phyloP scores from a whole-genome alignment of 768 basidiomycete genomes.

The Psilocybe subaeruginosa region DNA sequence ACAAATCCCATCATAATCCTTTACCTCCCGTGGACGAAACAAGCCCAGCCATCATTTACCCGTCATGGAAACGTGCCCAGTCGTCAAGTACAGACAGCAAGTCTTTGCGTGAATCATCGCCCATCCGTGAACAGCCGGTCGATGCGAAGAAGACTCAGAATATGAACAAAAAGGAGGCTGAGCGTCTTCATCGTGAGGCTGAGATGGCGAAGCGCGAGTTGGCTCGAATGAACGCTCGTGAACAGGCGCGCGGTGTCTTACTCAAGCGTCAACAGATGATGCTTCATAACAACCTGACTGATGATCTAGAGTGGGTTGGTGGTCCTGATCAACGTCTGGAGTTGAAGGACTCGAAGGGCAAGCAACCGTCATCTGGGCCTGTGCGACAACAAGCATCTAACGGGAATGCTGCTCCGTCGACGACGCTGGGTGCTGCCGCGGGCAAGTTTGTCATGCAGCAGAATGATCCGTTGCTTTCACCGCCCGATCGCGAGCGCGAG shows the following conservation, averaged over 20 bases:
- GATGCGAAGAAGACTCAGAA: constrained; percentile 58
- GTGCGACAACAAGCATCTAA: constrained; percentile 57
- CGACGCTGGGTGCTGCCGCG: constrained; percentile 63
- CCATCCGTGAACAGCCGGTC: constrained; percentile 37
- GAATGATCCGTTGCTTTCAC: constrained; percentile 25
- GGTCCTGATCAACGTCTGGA: constrained; percentile 48
- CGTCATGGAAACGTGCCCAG: constrained; percentile 78
- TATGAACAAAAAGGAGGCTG: constrained; percentile 75
- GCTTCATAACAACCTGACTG: constrained; percentile 52
- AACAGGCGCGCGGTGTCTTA: constrained; percentile 92
- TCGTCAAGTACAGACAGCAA: constrained; percentile 77
- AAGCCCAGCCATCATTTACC: constrained; percentile 56
- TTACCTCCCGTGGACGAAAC: constrained; percentile 78
- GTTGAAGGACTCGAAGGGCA: constrained; percentile 49
- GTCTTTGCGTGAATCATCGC: constrained; percentile 61
- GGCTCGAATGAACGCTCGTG: constrained; percentile 73
- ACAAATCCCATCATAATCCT: constrained; percentile 63
- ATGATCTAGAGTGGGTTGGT: constrained; percentile 67
- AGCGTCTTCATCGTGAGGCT: constrained; percentile 76
- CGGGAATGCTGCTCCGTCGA: constrained; percentile 40
- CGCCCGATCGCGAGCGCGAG: constrained; percentile 33
- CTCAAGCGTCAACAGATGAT: constrained; percentile 83
- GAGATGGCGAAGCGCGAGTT: constrained; percentile 84
- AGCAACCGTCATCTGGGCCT: constrained; percentile 61
- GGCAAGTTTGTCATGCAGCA: constrained; percentile 47